These are phyloP conservation scores for Aureobasidium sp. DNA, from an alignment of 2,329 filamentous ascomycete species.

Conservation along the genomic window DNA sequence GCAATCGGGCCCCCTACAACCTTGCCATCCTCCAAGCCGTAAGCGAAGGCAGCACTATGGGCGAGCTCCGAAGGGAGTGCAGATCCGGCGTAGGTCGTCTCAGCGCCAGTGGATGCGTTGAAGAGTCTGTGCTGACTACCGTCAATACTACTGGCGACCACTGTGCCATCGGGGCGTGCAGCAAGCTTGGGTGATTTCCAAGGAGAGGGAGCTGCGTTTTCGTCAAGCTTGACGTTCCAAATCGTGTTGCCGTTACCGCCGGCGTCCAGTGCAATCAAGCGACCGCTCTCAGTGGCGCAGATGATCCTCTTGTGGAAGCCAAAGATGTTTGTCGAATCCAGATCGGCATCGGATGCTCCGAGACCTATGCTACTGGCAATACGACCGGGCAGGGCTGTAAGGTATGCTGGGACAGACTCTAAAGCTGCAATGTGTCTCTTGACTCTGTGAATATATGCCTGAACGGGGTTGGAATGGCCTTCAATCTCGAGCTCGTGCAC, in stretches of 20 bases:
- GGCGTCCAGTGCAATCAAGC: slow-evolving; percentile 72
- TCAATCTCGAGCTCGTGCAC: slow-evolving; percentile 79
- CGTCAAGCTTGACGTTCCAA: slow-evolving; percentile 61
- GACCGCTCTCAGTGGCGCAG: slow-evolving; percentile 70
- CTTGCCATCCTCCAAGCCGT: slow-evolving; percentile 23
- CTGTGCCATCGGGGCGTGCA: slow-evolving; percentile 15
- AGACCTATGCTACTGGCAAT: slow-evolving; percentile 49
- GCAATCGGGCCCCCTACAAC: slow-evolving; percentile 22
- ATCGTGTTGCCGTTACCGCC: slow-evolving; percentile 65
- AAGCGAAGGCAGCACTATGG: slow-evolving; percentile 18
- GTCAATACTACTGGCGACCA: neutral
- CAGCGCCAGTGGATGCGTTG: slow-evolving; percentile 27
- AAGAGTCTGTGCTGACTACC: slow-evolving; percentile 14
- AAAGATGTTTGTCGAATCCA: slow-evolving; percentile 55
- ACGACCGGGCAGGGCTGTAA: slow-evolving; percentile 61
- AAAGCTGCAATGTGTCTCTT: slow-evolving; percentile 76
- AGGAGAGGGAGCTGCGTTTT: neutral
- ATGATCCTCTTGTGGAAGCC: slow-evolving; percentile 83
- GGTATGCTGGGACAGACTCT: slow-evolving; percentile 65
- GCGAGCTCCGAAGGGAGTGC: neutral
- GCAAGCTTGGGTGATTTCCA: slow-evolving; percentile 12
- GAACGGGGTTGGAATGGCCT: slow-evolving; percentile 69
- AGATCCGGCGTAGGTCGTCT: slow-evolving; percentile 13
- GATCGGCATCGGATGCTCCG: slow-evolving; percentile 25
- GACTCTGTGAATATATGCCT: slow-evolving; percentile 83